Base-by-base conservation (phyloP, 139 green algal species). In the Chara braunii region DNA sequence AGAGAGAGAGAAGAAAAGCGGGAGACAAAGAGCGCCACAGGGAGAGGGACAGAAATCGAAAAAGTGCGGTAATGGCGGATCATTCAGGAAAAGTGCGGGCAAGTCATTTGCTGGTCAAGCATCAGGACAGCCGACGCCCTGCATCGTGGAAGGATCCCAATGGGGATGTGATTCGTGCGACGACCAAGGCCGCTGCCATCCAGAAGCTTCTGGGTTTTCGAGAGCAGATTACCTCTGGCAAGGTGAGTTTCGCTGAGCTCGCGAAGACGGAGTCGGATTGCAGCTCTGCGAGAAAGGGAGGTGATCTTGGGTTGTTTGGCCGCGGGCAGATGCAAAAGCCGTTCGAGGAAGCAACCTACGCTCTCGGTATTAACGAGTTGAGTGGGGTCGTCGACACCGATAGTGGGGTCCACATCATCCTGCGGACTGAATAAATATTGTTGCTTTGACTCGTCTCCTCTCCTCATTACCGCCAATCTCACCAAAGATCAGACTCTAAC, bases 391-490 rank as follows among this genome's bases (percentile, higher is more conserved):
- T 84, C 1, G 74, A 82, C 36, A 77, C 62, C 6, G 78, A 84
- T 36, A 75, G 51, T 2, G 78, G 78, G 0, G 63, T 82, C 43
- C 78, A 84, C 74, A 82, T 84, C 42, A 80, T 84, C 34, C 36
- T 71, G 2, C 42, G 78, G 22, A 81, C 73, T 14, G 67, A 36
- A 23, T 80, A 53, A 73, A 29, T 58, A 12, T 58, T 23, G 40
- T 48, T n/a, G n/a, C n/a, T n/a, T n/a, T n/a, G n/a, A n/a, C n/a
- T n/a, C n/a, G n/a, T n/a, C n/a, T n/a, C n/a, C n/a, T n/a, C n/a
- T n/a, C n/a, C n/a, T n/a, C n/a, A n/a, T n/a, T n/a, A n/a, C n/a
- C n/a, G n/a, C n/a, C n/a, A n/a, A n/a, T n/a, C n/a, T n/a, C n/a
- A n/a, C n/a, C n/a, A n/a, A n/a, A n/a, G n/a, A n/a, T n/a, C n/a